Conservation (phyloP, 1,284 basidiomycete species). For the Irpex sp. region DNA sequence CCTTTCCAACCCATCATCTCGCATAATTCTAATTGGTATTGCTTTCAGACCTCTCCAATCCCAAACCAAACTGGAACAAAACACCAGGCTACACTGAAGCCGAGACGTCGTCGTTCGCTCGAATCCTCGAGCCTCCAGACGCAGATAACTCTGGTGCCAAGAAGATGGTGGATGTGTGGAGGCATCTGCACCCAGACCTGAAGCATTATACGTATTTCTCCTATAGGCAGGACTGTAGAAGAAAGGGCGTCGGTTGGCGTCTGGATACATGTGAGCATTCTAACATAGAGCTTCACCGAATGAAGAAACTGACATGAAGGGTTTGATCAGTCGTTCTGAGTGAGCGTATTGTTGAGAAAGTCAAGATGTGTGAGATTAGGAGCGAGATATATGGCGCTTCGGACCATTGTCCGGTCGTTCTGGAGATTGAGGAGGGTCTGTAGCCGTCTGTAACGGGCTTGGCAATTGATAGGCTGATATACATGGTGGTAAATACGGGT, state of each 20-base stretch:
- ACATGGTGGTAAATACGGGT: neutral
- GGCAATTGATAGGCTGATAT: neutral
- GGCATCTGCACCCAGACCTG: slow-evolving; percentile 65
- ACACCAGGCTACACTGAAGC: slow-evolving; percentile 76
- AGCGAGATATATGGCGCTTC: slow-evolving; percentile 84
- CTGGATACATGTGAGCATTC: slow-evolving; percentile 73
- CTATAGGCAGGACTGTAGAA: slow-evolving; percentile 78
- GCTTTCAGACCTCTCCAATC: slow-evolving; percentile 58
- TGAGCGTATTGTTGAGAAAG: slow-evolving; percentile 57
- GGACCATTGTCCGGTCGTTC: slow-evolving; percentile 78
- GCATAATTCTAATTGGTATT: slow-evolving; percentile 1
- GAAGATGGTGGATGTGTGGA: slow-evolving; percentile 81
- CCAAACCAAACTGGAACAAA: slow-evolving; percentile 76
- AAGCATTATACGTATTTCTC: slow-evolving; percentile 83
- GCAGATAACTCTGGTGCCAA: slow-evolving; percentile 21
- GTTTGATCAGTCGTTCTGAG: slow-evolving; percentile 60
- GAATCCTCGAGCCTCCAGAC: slow-evolving; percentile 52
- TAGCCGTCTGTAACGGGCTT: neutral
- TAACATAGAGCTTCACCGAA: neutral
- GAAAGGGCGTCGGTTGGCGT: slow-evolving; percentile 84
- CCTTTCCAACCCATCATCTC: slow-evolving; percentile 48
- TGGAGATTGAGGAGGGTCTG: slow-evolving; percentile 48
- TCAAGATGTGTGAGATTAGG: slow-evolving; percentile 77
- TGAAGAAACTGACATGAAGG: neutral
- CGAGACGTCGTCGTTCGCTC: slow-evolving; percentile 69